Evolutionary conservation across 2,329 filamentous ascomycete species (phyloP).

Genomic region (Penicillium sp.): DNA sequence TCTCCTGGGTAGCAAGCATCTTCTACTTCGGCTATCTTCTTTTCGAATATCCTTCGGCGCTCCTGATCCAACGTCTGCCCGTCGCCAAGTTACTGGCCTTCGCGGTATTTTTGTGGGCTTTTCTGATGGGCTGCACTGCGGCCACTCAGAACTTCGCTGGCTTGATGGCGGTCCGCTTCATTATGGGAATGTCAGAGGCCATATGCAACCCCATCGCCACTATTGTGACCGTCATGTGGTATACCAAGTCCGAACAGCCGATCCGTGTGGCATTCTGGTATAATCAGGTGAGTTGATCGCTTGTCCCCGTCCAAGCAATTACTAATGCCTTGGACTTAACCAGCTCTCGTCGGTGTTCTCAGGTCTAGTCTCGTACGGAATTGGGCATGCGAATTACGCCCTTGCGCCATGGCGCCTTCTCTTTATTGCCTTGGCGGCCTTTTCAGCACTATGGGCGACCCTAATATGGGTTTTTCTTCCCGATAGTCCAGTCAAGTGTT

Average conservation of each 20-base stretch:
- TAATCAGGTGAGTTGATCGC: no score
- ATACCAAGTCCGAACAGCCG: no score
- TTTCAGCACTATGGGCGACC: no score
- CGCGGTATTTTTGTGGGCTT: conserved; percentile 51
- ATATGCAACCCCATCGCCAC: conserved; percentile 43
- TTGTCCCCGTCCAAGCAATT: no score
- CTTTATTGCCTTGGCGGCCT: conserved; percentile 34
- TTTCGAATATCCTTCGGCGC: conserved; percentile 63
- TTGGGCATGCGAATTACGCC: no score
- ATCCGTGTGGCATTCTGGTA: no score
- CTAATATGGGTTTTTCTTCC: conserved; percentile 49
- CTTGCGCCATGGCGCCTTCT: no score
- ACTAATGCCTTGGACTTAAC: no score
- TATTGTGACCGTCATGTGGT: no score
- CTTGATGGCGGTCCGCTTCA: conserved; percentile 54
- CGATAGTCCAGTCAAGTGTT: conserved; percentile 49
- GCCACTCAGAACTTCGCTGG: conserved; percentile 57
- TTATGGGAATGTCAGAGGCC: conserved; percentile 59
- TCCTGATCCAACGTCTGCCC: conserved; percentile 58
- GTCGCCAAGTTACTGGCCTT: conserved; percentile 58
- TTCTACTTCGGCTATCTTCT: conserved; percentile 64
- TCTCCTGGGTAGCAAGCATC: conserved; percentile 62
- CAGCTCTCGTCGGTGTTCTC: no score
- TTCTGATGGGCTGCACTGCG: conserved; percentile 55
- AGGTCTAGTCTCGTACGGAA: no score